Conservation (phyloP, 2,329 filamentous ascomycete species). For the Cladosporium halotolerans region DNA sequence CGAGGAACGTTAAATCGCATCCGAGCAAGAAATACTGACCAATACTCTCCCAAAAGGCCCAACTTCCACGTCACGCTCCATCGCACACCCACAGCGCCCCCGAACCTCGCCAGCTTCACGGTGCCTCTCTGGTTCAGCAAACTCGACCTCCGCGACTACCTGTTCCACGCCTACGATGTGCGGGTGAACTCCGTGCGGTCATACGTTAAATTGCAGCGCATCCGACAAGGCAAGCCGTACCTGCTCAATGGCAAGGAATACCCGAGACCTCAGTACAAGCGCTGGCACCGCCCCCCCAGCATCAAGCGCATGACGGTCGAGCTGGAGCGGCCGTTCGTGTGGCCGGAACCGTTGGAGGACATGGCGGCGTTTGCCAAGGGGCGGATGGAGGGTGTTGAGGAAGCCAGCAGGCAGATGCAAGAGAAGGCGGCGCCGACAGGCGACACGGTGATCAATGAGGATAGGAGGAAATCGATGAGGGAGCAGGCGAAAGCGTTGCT, state of each 20-base stretch:
- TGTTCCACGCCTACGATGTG: slow-evolving; percentile 78
- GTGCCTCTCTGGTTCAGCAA: slow-evolving; percentile 93
- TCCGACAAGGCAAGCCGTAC: slow-evolving; percentile 46
- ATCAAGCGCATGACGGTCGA: slow-evolving; percentile 95
- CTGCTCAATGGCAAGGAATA: neutral
- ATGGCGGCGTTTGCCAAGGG: slow-evolving; percentile 44
- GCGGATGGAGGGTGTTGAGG: slow-evolving; percentile 20
- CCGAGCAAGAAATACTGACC: slow-evolving; percentile 10
- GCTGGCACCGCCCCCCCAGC: slow-evolving; percentile 63
- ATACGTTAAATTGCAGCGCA: slow-evolving; percentile 65
- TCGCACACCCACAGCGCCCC: slow-evolving; percentile 63
- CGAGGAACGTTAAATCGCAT: neutral
- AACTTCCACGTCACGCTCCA: slow-evolving; percentile 75
- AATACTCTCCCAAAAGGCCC: slow-evolving; percentile 52
- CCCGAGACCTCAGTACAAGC: slow-evolving; percentile 29
- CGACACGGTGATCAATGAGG: slow-evolving; percentile 36
- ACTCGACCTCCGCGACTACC: slow-evolving; percentile 91
- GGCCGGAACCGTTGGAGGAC: slow-evolving; percentile 60
- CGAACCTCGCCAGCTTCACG: slow-evolving; percentile 80
- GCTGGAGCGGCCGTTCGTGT: slow-evolving; percentile 79
- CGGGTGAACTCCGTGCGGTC: slow-evolving; percentile 68
- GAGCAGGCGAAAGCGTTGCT: slow-evolving; percentile 59
- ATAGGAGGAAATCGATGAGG: slow-evolving; percentile 41
- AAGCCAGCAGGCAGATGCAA: slow-evolving; percentile 36
- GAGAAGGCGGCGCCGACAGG: slow-evolving; percentile 29